phyloP scores from a whole-genome alignment of 139 green algal species.

The Bryopsis sp. region DNA sequence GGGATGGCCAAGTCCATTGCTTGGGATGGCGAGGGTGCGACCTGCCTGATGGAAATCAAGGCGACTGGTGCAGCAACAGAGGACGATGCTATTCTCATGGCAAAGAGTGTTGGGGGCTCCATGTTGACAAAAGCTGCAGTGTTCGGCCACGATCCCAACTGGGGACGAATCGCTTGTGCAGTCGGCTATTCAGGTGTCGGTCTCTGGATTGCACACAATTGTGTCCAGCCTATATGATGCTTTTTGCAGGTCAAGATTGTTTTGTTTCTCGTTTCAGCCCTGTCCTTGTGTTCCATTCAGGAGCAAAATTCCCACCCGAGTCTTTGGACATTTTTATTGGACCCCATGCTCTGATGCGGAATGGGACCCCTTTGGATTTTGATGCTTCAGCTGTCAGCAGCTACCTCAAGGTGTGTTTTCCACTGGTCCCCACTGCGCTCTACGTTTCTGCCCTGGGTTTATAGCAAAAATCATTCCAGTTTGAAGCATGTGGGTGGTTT shows the following conservation, averaged over 20 bases:
- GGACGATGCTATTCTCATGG: constrained; percentile 54
- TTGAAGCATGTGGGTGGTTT: neutral
- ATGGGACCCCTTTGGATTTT: constrained; percentile 87
- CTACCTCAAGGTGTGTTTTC: constrained; percentile 72
- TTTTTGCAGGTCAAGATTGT: no score
- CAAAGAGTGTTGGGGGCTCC: constrained; percentile 66
- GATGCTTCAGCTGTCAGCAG: constrained; percentile 70
- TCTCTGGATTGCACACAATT: no score
- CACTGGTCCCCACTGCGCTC: neutral
- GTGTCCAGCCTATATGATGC: no score
- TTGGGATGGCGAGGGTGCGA: constrained; percentile 97
- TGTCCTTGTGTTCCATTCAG: constrained; percentile 35
- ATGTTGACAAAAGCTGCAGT: constrained; percentile 87
- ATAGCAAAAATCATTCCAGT: neutral
- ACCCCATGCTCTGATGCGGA: constrained; percentile 77
- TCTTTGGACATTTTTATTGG: constrained; percentile 77
- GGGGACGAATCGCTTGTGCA: constrained; percentile 92
- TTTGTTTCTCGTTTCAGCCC: neutral
- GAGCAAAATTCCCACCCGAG: constrained; percentile 76
- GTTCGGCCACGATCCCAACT: constrained; percentile 97
- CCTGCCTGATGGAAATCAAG: constrained; percentile 84
- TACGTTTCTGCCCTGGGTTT: neutral
- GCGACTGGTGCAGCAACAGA: constrained; percentile 43
- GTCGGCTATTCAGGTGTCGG: constrained; percentile 74
- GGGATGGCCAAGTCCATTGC: constrained; percentile 91